Evolutionary conservation across 371 early-diverging fungal genomes (phyloP), one percentile per base, ranked within the genome.

Genomic region (Mucor ambiguus): DNA sequence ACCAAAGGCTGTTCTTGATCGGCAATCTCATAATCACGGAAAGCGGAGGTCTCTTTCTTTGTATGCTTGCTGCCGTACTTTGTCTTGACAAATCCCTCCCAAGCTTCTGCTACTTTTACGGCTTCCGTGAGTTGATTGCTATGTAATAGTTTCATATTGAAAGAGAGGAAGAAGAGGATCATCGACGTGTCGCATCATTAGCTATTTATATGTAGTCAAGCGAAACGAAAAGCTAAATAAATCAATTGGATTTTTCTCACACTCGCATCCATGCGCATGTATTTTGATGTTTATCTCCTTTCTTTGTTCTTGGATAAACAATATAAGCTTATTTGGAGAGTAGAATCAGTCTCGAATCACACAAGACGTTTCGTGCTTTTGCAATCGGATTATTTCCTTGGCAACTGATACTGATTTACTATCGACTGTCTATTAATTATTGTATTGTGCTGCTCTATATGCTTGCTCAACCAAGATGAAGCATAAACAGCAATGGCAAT

Each of bases 41-140:
- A 68, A 14, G 49, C 64, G 29, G 29, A 32, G 16, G 62, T 33
- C 18, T 70, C 69, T 48, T 77, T 66, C 7, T 60, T 64, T 16
- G 64, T 60, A 16, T 64, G 68, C 16, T 74, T 68, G 24, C 60
- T 55, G 14, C 75, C 74, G 30, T 77, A 78, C 37, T 74, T 76
- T 54, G 68, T 61, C 12, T 74, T 43, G 12, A 81, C 37, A 9
- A 72, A 76, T 11, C 55, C 55, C 54, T 81, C 78, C 79, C 81
- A 69, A 37, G 75, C 63, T 60, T 73, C 73, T 11, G 72, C 59
- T 18, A 74, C 63, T 22, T 69, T 67, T 18, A 67, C 66, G 11
- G 82, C 78, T 37, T 73, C 74, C 18, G 75, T 64, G 29, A 72
- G 43, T 44, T 52, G 61, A 33, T 30, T 61, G 56, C 28, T 66